Base-by-base conservation (phyloP, 2,329 filamentous ascomycete species). In the Bertia moriformis region DNA sequence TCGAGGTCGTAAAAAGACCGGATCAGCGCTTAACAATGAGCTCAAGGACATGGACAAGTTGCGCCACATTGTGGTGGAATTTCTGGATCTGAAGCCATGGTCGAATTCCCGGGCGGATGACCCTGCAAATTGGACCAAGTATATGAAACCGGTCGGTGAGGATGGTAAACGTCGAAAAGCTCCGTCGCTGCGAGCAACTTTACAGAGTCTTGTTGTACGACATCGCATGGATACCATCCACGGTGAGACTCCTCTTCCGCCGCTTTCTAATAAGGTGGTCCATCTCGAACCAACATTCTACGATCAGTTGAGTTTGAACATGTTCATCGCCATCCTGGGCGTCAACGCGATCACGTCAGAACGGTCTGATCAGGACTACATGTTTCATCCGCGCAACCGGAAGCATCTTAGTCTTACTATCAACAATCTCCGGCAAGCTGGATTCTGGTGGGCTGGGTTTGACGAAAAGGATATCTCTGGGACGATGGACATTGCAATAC, bases 301-400 rank as follows among this genome's bases (percentile, higher is more conserved):
- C 47, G 76, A 81, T 51, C 78, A 72, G 46, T 51, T 78, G 38
- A 72, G 67, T 0, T 63, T 74, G 30, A 81, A 81, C 43, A 49
- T 79, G 2, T 80, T 81, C 49, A 60, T 74, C 4, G 65, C 75
- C 24, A 61, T 68, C 2, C 51, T 80, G 19, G 67, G 66, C 1
- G 65, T 73, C 7, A 81, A 81, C 46, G 71, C 73, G 1, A 65
- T 81, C 4, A 78, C 75, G 0, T 79, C 73, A 19, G 76, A 81
- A 45, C 61, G 75, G 2, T 61, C 60, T 2, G 76, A 74, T 43
- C 58, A 66, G 5, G 76, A 81, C 47, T 81, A 80, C 45, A 67
- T 81, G 45, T 80, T 80, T 42, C 69, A 78, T 46, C 65, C 68
- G 13, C 69, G 65, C 17, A 79, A 73, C 42, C 51, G 62, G 17